phyloP scores from a whole-genome alignment of 2,329 filamentous ascomycete genomes.

The Pseudonectria foliicola region DNA sequence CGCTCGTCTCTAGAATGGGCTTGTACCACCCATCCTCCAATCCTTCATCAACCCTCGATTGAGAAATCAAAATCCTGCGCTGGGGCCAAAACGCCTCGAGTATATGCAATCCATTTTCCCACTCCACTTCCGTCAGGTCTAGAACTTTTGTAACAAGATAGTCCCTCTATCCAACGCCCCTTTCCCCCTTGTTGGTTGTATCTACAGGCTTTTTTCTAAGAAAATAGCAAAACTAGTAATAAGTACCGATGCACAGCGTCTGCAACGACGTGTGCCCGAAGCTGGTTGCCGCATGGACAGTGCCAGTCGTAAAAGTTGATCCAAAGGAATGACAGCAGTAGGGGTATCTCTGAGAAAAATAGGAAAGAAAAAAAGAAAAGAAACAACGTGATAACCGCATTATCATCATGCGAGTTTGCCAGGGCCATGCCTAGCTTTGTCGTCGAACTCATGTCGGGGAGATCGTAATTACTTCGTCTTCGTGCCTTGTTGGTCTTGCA shows the following conservation, averaged over 20 bases:
- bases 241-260: constrained; percentile 10
- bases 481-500: constrained; percentile 1
- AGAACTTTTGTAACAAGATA: constrained; percentile 16
- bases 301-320: too few relatives aligned
- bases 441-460: constrained; percentile 18
- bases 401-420: constrained; percentile 9
- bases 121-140: constrained; percentile 14
- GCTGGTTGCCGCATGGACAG: too few relatives aligned
- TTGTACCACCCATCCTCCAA: background rate
- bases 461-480: background rate
- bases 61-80: constrained; percentile 4
- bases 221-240: constrained; percentile 15
- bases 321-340: constrained; percentile 21
- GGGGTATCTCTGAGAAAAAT: constrained; percentile 19
- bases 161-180: constrained; percentile 16
- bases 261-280: background rate
- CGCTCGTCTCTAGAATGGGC: background rate
- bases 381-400: constrained; percentile 6
- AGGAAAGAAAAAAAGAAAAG: constrained; percentile 6
- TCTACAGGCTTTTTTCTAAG: constrained; percentile 17
- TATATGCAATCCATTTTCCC: constrained; percentile 8
- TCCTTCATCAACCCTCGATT: too few relatives aligned
- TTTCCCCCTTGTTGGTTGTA: constrained; percentile 7
- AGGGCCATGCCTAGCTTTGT: constrained; percentile 13
- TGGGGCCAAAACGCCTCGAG: constrained; percentile 13